Evolutionary conservation across 2,329 filamentous ascomycete species (phyloP).

Genomic region (Aspergillus vadensis): DNA sequence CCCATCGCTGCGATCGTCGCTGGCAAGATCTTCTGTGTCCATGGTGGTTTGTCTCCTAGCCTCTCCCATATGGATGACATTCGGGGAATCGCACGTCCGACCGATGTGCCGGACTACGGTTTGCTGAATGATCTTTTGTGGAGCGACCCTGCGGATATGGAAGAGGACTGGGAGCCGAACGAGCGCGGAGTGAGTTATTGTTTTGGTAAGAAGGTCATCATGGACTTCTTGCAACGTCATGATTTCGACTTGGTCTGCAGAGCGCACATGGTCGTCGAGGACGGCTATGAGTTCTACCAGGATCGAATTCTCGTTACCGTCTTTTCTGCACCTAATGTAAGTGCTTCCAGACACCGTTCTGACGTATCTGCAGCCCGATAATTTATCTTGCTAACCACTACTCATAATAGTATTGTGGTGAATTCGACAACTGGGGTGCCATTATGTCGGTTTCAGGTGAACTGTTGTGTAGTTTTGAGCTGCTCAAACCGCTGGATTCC

Average conservation of each 20-base stretch:
- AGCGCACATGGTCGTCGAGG: conserved; percentile 98
- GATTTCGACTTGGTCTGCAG: conserved; percentile 97
- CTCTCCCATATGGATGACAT: conserved; percentile 98
- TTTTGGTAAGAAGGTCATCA: conserved; percentile 97
- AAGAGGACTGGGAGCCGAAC: conserved; percentile 96
- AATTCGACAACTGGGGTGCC: conserved; percentile 98
- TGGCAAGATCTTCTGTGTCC: conserved; percentile 96
- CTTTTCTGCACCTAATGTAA: conserved; percentile 94
- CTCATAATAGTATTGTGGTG: conserved; percentile 80
- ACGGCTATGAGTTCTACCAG: conserved; percentile 98
- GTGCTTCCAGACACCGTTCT: conserved; percentile 39
- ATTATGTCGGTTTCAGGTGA: conserved; percentile 97
- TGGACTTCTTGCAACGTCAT: conserved; percentile 89
- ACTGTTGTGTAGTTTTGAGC: conserved; percentile 92
- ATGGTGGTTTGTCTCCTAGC: conserved; percentile 89
- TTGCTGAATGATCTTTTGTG: conserved; percentile 92
- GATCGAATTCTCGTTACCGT: conserved; percentile 94
- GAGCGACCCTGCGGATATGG: conserved; percentile 98
- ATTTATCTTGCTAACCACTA: conserved; percentile 27
- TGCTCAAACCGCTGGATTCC: conserved; percentile 93
- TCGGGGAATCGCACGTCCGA: conserved; percentile 89
- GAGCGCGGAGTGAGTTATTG: conserved; percentile 97
- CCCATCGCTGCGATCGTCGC: conserved; percentile 96
- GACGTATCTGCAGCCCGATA: neutral
- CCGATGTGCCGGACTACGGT: conserved; percentile 95